Conservation (phyloP, 345 rosid species). For the rapeseed (Brassica napus) region Da-Ae NC_063446.1:10693501-10694000, state of each 20-base stretch:
- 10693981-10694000: conserved; percentile 55
- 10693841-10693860: conserved; percentile 57
- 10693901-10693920: conserved; percentile 18
- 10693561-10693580: conserved; percentile 9
- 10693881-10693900: conserved; percentile 26
- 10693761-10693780: conserved; percentile 48
- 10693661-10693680: conserved; percentile 17
- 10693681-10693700: conserved; percentile 35
- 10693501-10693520: conserved; percentile 29
- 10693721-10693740: conserved; percentile 20
- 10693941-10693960: conserved; percentile 33
- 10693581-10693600: conserved; percentile 4
- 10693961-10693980: conserved; percentile 38
- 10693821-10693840: conserved; percentile 36
- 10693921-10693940: conserved; percentile 42
- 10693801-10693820: conserved; percentile 30
- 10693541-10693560: neutral
- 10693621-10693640: conserved; percentile 47
- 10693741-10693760: conserved; percentile 34
- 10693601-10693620: conserved; percentile 51
- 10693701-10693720: conserved; percentile 39
- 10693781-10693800: conserved; percentile 44
- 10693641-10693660: conserved; percentile 32
- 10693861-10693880: conserved; percentile 60
- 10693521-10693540: neutral